Evolutionary conservation across 352 stramenopile species (phyloP), one percentile per base, ranked within the genome.

Genomic region (Peronospora farinosa): DNA sequence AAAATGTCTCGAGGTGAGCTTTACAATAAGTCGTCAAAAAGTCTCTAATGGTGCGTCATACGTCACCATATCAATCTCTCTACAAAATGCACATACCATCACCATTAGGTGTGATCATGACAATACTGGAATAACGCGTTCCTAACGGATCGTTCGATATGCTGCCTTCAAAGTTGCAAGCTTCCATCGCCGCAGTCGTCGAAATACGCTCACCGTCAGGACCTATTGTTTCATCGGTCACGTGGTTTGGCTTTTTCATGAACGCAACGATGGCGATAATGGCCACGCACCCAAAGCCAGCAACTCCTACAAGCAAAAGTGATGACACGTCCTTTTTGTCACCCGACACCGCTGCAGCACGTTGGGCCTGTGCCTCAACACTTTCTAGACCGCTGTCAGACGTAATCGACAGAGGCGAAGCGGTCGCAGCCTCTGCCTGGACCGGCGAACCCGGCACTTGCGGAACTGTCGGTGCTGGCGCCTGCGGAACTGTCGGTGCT

Each of bases 61-160:
- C 23, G 0, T 27, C 23, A 27, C 32, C 19, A 43, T 11, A n/a
- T 45, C 44, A 54, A 33, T 33, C 45, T 49, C 40, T 52, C 50
- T 84, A 90, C 47, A 90, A 57, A 30, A 90, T 83, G 63, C 78
- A 90, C 38, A 90, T 73, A 27, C 78, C 78, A 54, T 90, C 73
- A 17, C 78, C 78, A 48, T 88, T 86, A 43, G 78, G 78, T 36
- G 78, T 88, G 65, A 90, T 85, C 78, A 90, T 90, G 56, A 90
- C 78, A 51, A 90, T 90, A 53, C 78, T 90, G n/a, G 74, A 86
- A 65, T 83, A 90, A 32, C 78, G 78, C 52, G 78, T 90, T 37
- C 69, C 74, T 16, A 90, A 53, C 17, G 78, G 78, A 48, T 90
- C 78, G 53, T 78, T 80, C 60, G 88, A 88, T 32, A 90, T 76